A percentile compares a stretch with the other conserved stretches of the same genome.
Conservation (phyloP, 371 early-diverging fungal genomes). For the Actinomucor elegans region DNA sequence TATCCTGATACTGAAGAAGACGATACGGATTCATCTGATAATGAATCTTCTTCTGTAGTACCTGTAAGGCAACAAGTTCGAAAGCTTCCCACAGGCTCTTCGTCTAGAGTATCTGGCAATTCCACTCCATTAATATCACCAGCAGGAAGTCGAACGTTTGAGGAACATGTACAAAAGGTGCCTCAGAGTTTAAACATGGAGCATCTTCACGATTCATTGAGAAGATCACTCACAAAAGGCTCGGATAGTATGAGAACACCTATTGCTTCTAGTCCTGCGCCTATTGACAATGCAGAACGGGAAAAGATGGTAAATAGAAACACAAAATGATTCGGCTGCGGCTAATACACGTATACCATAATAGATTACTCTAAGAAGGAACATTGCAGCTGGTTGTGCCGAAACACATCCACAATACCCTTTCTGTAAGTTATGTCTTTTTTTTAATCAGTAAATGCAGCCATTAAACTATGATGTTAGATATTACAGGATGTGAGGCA, state of each 20-base stretch:
- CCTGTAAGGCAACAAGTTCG: not conserved
- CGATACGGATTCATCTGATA: conserved; percentile 34
- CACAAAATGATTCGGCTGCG: too few relatives aligned
- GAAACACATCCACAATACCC: conserved; percentile 63
- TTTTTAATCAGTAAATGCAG: too few relatives aligned
- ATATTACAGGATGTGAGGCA: conserved; percentile 58
- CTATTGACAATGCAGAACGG: conserved; percentile 29
- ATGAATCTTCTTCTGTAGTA: conserved; percentile 14
- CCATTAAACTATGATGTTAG: too few relatives aligned
- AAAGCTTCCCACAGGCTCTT: not conserved
- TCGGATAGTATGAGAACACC: conserved; percentile 17
- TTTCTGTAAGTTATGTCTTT: conserved; percentile 35
- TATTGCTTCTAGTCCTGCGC: conserved; percentile 20
- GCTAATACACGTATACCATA: too few relatives aligned
- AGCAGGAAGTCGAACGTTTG: conserved; percentile 26
- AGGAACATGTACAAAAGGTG: conserved; percentile 15
- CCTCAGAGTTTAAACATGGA: conserved; percentile 35
- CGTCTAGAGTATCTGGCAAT: conserved; percentile 11
- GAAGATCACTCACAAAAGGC: conserved; percentile 35
- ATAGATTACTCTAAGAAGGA: conserved; percentile 34
- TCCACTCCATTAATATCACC: conserved; percentile 32
- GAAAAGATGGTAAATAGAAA: conserved; percentile 21
- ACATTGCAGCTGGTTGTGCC: conserved; percentile 47
- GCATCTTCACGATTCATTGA: conserved; percentile 43
- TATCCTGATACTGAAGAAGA: conserved; percentile 61